These are phyloP conservation scores for Aspergillus caelatus DNA, from an alignment of 2,329 filamentous ascomycete genomes.

Conservation along the genomic window DNA sequence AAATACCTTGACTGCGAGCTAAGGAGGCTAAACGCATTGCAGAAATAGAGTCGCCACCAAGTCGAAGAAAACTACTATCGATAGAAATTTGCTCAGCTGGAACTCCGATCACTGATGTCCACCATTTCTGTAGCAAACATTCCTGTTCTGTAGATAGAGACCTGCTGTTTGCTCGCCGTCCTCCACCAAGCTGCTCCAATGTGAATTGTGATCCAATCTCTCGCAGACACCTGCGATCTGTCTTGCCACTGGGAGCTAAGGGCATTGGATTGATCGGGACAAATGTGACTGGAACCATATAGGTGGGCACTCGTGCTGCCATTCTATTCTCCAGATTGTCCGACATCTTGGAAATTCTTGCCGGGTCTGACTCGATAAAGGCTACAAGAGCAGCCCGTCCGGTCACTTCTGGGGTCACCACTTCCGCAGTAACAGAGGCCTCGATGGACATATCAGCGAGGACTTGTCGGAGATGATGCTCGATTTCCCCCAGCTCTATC, in stretches of 20 bases:
- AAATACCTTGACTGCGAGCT: neutral
- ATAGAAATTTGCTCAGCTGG: neutral
- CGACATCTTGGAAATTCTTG: neutral
- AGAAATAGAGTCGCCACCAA: slow-evolving; percentile 27
- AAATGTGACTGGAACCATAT: slow-evolving; percentile 10
- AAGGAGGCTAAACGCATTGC: slow-evolving; percentile 2
- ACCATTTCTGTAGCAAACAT: neutral
- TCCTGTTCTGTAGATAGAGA: neutral
- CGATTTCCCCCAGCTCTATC: slow-evolving; percentile 32
- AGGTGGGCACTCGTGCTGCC: neutral
- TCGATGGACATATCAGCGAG: neutral
- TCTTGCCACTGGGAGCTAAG: slow-evolving; percentile 4
- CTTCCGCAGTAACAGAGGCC: neutral
- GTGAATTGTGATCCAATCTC: neutral
- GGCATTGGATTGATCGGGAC: slow-evolving; percentile 4
- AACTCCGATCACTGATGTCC: neutral
- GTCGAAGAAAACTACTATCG: slow-evolving; percentile 4
- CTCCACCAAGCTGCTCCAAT: neutral
- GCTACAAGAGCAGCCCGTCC: neutral
- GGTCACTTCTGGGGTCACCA: slow-evolving; percentile 47
- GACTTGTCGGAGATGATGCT: slow-evolving; percentile 14
- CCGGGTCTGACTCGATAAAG: neutral
- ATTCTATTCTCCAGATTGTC: neutral
- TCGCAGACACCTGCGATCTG: slow-evolving; percentile 5
- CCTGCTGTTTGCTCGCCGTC: neutral